Evolutionary conservation across 495 filamentous ascomycete species (phyloP), one percentile per base, ranked within the genome.

Genomic region (Aspergillus bridgeri): DNA sequence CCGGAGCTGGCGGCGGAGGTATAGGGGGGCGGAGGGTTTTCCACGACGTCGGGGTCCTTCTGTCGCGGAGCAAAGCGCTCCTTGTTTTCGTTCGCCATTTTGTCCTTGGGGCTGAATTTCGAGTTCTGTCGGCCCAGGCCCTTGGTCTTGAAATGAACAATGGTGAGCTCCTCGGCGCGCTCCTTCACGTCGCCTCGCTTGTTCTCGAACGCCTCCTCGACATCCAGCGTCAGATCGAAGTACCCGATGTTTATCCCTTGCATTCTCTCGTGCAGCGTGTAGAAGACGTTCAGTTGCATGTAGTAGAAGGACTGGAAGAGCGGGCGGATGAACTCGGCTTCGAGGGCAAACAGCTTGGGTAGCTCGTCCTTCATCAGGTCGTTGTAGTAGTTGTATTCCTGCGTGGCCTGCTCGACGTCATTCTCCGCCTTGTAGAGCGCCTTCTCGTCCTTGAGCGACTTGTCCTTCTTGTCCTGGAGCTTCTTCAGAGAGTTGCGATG

Each of bases 241-340:
- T 99, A 99, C 57, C 89, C 90, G 65, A 99, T 98, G 69, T 97
- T 90, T 66, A 95, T 90, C 55, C 80, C 86, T 72, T 97, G 94
- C 95, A 98, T 98, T 72, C 84, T 89, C 73, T 99, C 94, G 72
- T 99, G 94, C 33, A 99, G 79, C 1, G 95, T 98, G 73, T 99
- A 99, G 75, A 98, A 99, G 59, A 99, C 92, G 71, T 99, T 99
- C 54, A 99, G 83, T 71, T 99, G 94, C 95, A 99, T 98, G 79
- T 99, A 99, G 75, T 99, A 99, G 79, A 98, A 99, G 29, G 91
- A 96, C 65, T 97, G 95, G 81, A 99, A 99, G 7, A 99, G 81
- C 15, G 94, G 94, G 56, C 88, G 87, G 72, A 99, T 99, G 75
- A 99, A 98, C 69, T 99, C 90, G 56, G 90, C 82, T 71, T 98